Percentiles rank a stretch among this genome's conserved stretches.
Evolutionary conservation across 768 basidiomycete genomes (phyloP).

Genomic region (Tylopilus subfusipes): DNA sequence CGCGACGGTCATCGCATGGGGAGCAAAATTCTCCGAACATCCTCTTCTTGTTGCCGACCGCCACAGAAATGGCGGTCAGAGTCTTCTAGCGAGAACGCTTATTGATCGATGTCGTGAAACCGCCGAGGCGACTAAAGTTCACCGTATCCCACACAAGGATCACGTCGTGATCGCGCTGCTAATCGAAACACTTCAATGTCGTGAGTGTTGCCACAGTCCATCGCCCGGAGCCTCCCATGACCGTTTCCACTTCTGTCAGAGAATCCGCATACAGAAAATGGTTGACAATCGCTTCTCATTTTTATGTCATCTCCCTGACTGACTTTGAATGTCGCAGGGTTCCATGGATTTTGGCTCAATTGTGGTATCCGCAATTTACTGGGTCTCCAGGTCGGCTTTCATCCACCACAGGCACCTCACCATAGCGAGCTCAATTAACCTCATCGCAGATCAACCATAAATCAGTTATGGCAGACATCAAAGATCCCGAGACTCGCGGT

Average conservation of each 20-base stretch:
- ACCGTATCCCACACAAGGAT: conserved; percentile 72
- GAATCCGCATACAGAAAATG: conserved; percentile 66
- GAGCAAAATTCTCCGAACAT: conserved; percentile 91
- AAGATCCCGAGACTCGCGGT: conserved; percentile 70
- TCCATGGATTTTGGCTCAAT: conserved; percentile 81
- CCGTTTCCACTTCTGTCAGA: conserved; percentile 41
- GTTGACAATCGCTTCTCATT: conserved; percentile 37
- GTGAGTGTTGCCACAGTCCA: conserved; percentile 49
- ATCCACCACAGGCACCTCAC: conserved; percentile 7
- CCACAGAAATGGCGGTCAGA: conserved; percentile 63
- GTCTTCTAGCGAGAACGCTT: conserved; percentile 71
- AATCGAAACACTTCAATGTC: conserved; percentile 81
- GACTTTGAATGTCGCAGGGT: conserved; percentile 47
- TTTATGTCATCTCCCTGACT: conserved; percentile 13
- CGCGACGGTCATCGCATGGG: conserved; percentile 88
- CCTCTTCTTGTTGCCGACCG: conserved; percentile 79
- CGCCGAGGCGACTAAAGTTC: conserved; percentile 83
- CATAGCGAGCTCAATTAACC: conserved; percentile 5
- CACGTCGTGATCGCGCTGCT: conserved; percentile 80
- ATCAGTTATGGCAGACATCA: conserved; percentile 67
- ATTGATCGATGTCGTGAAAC: conserved; percentile 81
- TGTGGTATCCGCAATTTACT: conserved; percentile 75
- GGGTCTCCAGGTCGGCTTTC: conserved; percentile 58
- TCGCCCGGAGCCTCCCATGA: conserved; percentile 5
- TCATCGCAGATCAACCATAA: conserved; percentile 73